Conservation (phyloP, 176 grass and related monocot genomes). For the Avena atlantica region DNA sequence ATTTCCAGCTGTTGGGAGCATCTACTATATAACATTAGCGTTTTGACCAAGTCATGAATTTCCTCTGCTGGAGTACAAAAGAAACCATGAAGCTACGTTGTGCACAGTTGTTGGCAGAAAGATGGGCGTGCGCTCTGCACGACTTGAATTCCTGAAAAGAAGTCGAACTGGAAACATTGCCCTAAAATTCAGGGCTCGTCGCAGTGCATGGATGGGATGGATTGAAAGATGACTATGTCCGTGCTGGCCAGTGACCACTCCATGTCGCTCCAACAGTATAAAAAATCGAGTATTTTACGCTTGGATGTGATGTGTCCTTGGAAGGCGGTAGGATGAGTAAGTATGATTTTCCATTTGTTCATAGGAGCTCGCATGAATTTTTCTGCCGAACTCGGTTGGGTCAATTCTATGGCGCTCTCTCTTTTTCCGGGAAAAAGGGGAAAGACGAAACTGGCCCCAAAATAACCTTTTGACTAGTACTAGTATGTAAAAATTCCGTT, state of each 20-base stretch:
- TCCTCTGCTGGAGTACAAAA: neutral
- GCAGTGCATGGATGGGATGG: neutral
- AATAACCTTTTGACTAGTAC: conserved; percentile 6
- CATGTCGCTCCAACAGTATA: conserved; percentile 26
- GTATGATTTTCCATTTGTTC: neutral
- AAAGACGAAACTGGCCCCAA: neutral
- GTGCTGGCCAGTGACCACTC: conserved; percentile 34
- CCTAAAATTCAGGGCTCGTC: conserved; percentile 40
- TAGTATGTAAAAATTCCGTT: neutral
- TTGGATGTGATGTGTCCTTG: conserved; percentile 31
- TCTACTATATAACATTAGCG: neutral
- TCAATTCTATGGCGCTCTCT: neutral
- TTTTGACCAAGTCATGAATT: neutral
- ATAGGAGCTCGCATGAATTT: neutral
- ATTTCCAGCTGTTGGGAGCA: neutral
- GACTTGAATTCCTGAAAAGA: conserved; percentile 25
- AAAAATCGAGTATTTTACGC: conserved; percentile 18
- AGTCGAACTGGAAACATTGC: neutral
- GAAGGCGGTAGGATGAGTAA: neutral
- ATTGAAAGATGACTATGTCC: neutral
- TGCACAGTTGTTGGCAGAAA: neutral
- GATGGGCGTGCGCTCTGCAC: conserved; percentile 13
- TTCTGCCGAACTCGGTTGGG: neutral
- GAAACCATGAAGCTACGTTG: neutral
- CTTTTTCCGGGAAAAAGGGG: neutral